Evolutionary conservation across 495 filamentous ascomycete species (phyloP).

Genomic region (Trichoderma asperelloides): DNA sequence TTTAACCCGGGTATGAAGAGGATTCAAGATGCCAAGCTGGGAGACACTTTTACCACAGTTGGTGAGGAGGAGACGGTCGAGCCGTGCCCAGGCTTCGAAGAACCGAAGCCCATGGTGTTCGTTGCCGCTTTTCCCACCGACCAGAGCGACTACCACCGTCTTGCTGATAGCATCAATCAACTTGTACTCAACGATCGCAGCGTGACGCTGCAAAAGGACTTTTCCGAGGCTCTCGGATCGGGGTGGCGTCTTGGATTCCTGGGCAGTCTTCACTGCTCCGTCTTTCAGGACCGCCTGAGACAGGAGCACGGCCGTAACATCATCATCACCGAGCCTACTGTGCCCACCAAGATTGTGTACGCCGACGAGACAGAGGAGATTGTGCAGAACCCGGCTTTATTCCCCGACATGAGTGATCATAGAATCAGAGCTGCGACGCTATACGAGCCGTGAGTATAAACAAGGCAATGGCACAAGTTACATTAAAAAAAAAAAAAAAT

Average conservation of each 20-base stretch:
- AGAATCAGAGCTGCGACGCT: constrained; percentile 45
- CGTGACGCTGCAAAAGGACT: constrained; percentile 87
- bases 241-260: constrained; percentile 92
- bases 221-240: constrained; percentile 83
- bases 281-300: constrained; percentile 92
- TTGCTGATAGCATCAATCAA: constrained; percentile 93
- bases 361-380: constrained; percentile 61
- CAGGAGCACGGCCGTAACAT: constrained; percentile 93
- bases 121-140: constrained; percentile 93
- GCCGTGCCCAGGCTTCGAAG: constrained; percentile 85
- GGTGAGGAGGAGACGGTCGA: constrained; percentile 70
- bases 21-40: constrained; percentile 89
- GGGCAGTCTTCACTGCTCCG: constrained; percentile 94
- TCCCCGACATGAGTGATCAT: constrained; percentile 64
- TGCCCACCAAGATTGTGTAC: constrained; percentile 80
- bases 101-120: constrained; percentile 98
- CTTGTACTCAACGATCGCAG: constrained; percentile 90
- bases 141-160: constrained; percentile 72
- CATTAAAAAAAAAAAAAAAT: neutral
- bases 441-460: constrained; percentile 54
- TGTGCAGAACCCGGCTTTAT: constrained; percentile 75
- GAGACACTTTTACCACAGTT: constrained; percentile 86
- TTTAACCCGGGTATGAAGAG: constrained; percentile 98
- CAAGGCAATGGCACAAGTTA: neutral
- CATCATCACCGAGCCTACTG: constrained; percentile 93